Percentiles rank a stretch among this genome's conserved stretches.
These are phyloP conservation scores for Neurospora sp. DNA, from an alignment of 495 filamentous ascomycete species.

Conservation along the genomic window DNA sequence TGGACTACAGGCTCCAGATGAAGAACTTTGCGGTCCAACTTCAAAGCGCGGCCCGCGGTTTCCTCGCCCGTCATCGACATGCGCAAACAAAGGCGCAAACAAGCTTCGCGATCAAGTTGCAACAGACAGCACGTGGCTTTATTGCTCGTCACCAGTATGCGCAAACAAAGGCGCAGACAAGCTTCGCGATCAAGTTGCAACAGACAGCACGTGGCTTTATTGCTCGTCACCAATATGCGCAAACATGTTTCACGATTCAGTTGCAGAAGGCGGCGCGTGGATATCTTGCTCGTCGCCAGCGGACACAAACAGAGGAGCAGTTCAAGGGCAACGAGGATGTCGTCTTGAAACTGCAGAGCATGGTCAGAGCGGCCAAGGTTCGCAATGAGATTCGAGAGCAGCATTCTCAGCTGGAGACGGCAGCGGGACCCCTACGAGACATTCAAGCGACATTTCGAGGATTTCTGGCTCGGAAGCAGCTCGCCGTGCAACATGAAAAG, in stretches of 20 bases:
- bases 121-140: conserved; percentile 72
- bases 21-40: conserved; percentile 61
- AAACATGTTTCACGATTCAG: conserved; percentile 49
- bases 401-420: conserved; percentile 48
- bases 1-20: conserved; percentile 72
- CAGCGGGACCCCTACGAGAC: conserved; percentile 44
- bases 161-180: conserved; percentile 27
- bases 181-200: conserved; percentile 67
- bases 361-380: conserved; percentile 67
- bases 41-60: conserved; percentile 73
- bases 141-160: conserved; percentile 56
- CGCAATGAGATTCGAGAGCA: conserved; percentile 57
- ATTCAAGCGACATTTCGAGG: conserved; percentile 69
- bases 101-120: conserved; percentile 61
- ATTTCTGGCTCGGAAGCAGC: conserved; percentile 40
- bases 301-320: conserved; percentile 49
- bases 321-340: conserved; percentile 63
- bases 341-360: conserved; percentile 72
- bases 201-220: conserved; percentile 72
- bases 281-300: conserved; percentile 60
- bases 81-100: conserved; percentile 45
- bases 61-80: conserved; percentile 58
- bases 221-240: conserved; percentile 51
- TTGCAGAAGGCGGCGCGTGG: conserved; percentile 75
- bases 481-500: conserved; percentile 44